Percentiles rank a stretch among this genome's conserved stretches.
Evolutionary conservation across 495 filamentous ascomycete species (phyloP).

Genomic region (Astrothelium macrocarpum): DNA sequence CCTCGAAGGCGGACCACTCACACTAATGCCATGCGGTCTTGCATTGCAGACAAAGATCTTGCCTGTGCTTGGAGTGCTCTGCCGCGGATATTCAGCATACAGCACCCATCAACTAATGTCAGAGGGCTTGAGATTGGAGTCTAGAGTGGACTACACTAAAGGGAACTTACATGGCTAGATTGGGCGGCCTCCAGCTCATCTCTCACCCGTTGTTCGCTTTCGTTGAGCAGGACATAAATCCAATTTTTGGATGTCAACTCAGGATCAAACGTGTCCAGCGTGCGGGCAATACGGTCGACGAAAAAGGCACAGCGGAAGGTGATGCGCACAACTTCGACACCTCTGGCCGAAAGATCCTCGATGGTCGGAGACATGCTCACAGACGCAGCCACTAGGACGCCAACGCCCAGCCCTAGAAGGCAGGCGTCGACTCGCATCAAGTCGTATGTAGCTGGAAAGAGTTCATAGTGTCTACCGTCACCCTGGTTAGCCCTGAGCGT

Average conservation of each 20-base stretch:
- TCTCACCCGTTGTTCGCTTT: background rate
- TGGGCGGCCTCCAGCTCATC: constrained; percentile 11
- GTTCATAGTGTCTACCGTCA: background rate
- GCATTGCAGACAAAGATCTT: background rate
- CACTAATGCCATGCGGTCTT: background rate
- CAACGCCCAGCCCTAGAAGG: constrained; percentile 8
- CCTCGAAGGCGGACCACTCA: background rate
- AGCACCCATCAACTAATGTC: background rate
- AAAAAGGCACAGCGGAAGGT: constrained; percentile 18
- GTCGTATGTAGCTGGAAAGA: background rate
- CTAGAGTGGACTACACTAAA: background rate
- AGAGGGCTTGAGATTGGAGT: constrained; percentile 9
- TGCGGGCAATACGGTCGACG: constrained; percentile 7
- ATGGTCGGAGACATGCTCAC: constrained; percentile 13
- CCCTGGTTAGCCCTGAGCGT: background rate
- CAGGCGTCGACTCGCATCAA: background rate
- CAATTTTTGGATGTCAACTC: background rate
- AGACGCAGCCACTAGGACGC: constrained; percentile 18
- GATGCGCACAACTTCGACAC: constrained; percentile 17
- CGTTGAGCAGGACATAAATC: background rate
- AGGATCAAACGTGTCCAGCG: constrained; percentile 8
- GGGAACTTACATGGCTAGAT: background rate
- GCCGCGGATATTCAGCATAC: background rate
- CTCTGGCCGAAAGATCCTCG: constrained; percentile 17
- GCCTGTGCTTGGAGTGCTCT: background rate